A percentile compares a stretch with the other conserved stretches of the same genome.
phyloP scores from a whole-genome alignment of 805 yeast genomes.

The Metschnikowia gelsemii region DNA sequence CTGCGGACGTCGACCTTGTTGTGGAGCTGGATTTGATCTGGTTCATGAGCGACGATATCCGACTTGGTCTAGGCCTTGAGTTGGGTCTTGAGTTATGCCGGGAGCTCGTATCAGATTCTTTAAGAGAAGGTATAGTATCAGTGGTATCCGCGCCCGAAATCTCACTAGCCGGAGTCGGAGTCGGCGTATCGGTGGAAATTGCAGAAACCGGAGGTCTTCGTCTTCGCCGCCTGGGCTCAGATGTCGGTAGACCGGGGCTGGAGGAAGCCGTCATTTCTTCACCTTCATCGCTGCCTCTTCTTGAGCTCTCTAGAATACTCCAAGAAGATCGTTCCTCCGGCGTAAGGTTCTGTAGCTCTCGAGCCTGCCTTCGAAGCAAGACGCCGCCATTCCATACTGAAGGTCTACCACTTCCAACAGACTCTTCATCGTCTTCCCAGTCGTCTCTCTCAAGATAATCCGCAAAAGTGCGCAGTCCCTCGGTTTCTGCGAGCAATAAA shows the following conservation, averaged over 20 bases:
- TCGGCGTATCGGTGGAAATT: no score
- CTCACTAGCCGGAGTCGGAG: background rate
- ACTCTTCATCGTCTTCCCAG: background rate
- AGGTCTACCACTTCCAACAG: no score
- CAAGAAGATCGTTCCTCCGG: slow-evolving; percentile 39
- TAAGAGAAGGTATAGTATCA: background rate
- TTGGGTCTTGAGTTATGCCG: no score
- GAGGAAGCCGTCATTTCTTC: no score
- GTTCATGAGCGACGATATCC: slow-evolving; percentile 24
- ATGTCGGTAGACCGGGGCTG: background rate
- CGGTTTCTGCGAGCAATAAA: slow-evolving; percentile 1
- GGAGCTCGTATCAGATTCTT: no score
- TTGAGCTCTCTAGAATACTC: slow-evolving; percentile 36
- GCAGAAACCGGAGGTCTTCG: slow-evolving; percentile 1
- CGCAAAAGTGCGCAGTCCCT: background rate
- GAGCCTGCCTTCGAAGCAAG: slow-evolving; percentile 33
- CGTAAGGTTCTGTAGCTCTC: slow-evolving; percentile 29
- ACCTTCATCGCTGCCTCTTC: slow-evolving; percentile 12
- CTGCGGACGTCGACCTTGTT: background rate
- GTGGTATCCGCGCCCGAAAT: background rate
- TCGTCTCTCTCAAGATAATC: background rate
- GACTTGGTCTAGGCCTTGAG: slow-evolving; percentile 4
- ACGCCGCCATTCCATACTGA: slow-evolving; percentile 39
- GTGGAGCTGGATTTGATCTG: slow-evolving; percentile 19
- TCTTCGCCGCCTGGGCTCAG: background rate